These are phyloP conservation scores for Santalum album DNA, from an alignment of 164 flowering plant species.

Conservation along the genomic window DNA sequence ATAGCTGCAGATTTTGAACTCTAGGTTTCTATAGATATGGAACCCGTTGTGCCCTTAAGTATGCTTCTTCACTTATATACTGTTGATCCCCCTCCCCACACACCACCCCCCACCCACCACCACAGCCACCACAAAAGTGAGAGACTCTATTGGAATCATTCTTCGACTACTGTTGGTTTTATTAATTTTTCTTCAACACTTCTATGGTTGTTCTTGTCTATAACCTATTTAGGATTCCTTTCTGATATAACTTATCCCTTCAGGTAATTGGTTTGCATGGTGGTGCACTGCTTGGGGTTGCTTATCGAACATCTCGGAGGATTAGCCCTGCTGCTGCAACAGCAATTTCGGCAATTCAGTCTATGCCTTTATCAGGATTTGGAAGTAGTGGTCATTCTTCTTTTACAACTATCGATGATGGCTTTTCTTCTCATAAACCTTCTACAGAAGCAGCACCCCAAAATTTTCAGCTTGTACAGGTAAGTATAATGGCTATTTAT, in stretches of 20 bases:
- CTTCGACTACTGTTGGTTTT: no score
- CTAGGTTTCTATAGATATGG: no score
- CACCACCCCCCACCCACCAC: no score
- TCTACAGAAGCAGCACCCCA: slow-evolving; percentile 66
- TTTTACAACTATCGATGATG: slow-evolving; percentile 64
- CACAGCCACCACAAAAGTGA: no score
- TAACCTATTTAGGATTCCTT: background rate
- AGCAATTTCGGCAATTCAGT: slow-evolving; percentile 83
- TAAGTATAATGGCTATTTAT: slow-evolving; percentile 10
- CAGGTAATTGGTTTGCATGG: slow-evolving; percentile 94
- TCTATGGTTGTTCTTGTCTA: no score
- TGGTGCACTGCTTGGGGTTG: slow-evolving; percentile 91
- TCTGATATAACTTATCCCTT: slow-evolving; percentile 8
- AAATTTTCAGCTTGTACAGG: slow-evolving; percentile 94
- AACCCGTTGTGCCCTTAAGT: no score
- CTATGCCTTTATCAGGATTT: slow-evolving; percentile 90
- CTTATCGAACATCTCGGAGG: slow-evolving; percentile 89
- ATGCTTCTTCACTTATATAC: no score
- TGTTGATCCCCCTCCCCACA: no score
- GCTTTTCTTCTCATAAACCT: slow-evolving; percentile 50
- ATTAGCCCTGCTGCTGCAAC: slow-evolving; percentile 79
- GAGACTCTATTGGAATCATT: no score
- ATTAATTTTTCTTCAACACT: no score
- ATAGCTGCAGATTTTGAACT: no score
- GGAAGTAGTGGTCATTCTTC: slow-evolving; percentile 65